Conservation (phyloP, 2,329 filamentous ascomycete species). For the Didymosphaeria variabile region DNA sequence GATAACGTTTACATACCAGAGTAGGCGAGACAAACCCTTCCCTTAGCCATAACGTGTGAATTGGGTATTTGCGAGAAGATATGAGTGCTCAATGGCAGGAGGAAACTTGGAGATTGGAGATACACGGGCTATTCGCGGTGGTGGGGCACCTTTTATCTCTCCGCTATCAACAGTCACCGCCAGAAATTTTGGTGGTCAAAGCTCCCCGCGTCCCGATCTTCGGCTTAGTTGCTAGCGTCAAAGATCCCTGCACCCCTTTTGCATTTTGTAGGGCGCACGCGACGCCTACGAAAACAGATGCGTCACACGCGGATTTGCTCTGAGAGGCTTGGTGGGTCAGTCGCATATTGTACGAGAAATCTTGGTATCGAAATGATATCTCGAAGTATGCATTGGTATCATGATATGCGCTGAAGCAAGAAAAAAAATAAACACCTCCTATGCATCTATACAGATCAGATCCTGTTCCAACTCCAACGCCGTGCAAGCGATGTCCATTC, state of each 20-base stretch:
- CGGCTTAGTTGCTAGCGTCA: slow-evolving; percentile 19
- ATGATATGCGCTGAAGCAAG: background rate
- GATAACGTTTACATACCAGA: slow-evolving; percentile 43
- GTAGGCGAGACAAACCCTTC: slow-evolving; percentile 61
- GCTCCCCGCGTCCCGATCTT: slow-evolving; percentile 23
- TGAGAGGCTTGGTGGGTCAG: background rate
- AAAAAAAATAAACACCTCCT: slow-evolving; percentile 12
- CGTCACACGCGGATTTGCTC: background rate
- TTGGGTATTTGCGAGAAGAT: slow-evolving; percentile 1
- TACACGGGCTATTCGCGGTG: slow-evolving; percentile 9
- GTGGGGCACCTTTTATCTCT: slow-evolving; percentile 19
- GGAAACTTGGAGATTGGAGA: background rate
- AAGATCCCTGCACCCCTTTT: slow-evolving; percentile 6
- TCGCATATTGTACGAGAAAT: too few relatives aligned
- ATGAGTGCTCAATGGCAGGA: slow-evolving; percentile 19
- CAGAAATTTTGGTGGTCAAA: slow-evolving; percentile 28
- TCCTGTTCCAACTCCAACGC: slow-evolving; percentile 16
- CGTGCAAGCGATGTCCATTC: slow-evolving; percentile 18
- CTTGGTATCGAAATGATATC: background rate
- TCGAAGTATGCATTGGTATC: slow-evolving; percentile 15
- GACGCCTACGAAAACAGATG: background rate
- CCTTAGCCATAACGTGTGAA: slow-evolving; percentile 46
- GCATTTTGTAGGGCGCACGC: background rate
- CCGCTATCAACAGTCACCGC: slow-evolving; percentile 12
- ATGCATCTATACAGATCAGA: slow-evolving; percentile 16